Conservation (phyloP, 306 rosid species). For the Dryas alaskensis region DNA sequence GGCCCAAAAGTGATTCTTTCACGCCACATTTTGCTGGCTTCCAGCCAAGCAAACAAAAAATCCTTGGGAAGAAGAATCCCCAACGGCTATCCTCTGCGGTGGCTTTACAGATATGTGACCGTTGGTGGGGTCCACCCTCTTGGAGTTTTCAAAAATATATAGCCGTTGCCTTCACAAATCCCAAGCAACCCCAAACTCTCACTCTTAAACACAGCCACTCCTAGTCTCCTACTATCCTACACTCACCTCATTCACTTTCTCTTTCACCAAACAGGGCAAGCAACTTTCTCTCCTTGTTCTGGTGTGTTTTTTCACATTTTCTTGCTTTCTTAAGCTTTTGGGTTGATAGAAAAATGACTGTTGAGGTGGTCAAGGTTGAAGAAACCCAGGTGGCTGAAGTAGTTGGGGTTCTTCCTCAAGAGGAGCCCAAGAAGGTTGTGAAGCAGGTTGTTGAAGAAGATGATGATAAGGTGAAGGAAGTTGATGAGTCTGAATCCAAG, state of each 20-base stretch:
- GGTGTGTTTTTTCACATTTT: neutral
- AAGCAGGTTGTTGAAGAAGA: slow-evolving; percentile 12
- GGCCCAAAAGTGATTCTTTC: slow-evolving; percentile 19
- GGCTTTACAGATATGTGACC: slow-evolving; percentile 42
- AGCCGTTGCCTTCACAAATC: slow-evolving; percentile 11
- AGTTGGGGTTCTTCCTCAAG: slow-evolving; percentile 5
- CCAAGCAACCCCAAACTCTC: neutral
- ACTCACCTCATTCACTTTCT: slow-evolving; percentile 3
- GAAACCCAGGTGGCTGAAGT: slow-evolving; percentile 35
- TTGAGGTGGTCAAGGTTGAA: slow-evolving; percentile 38
- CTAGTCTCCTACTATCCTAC: neutral
- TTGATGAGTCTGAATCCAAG: slow-evolving; percentile 5
- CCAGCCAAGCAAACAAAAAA: slow-evolving; percentile 30
- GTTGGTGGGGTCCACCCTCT: slow-evolving; percentile 35
- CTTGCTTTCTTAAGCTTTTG: neutral
- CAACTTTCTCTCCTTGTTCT: neutral
- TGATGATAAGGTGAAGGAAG: slow-evolving; percentile 21
- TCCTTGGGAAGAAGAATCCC: slow-evolving; percentile 20
- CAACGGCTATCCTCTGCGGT: slow-evolving; percentile 46
- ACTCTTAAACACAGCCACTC: neutral
- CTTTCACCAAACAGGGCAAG: neutral
- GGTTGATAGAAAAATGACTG: slow-evolving; percentile 37
- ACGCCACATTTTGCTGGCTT: slow-evolving; percentile 31
- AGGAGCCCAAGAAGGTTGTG: slow-evolving; percentile 16
- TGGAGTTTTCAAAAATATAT: slow-evolving; percentile 18